Percentiles rank a stretch among this genome's conserved stretches.
phyloP scores from a whole-genome alignment of 2,329 filamentous ascomycete genomes.

The Fusarium torreyae region DNA sequence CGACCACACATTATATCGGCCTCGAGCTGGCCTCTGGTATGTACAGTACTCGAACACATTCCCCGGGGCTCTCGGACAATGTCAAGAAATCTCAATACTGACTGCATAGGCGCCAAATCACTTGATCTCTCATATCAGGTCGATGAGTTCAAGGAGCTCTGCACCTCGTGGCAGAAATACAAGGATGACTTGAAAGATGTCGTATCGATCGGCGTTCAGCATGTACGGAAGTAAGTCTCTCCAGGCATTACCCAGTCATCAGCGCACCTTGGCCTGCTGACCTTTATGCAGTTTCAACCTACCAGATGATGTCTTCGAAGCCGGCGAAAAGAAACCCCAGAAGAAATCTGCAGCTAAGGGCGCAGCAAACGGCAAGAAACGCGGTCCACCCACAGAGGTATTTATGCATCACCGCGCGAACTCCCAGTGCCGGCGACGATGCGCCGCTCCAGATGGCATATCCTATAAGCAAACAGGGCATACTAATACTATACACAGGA shows the following conservation, averaged over 20 bases:
- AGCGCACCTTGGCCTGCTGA: constrained; percentile 23
- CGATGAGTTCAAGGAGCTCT: constrained; percentile 87
- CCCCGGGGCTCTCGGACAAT: not conserved
- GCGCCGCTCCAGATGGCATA: constrained; percentile 17
- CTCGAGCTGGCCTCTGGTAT: constrained; percentile 83
- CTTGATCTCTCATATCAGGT: constrained; percentile 87
- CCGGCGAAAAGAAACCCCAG: constrained; percentile 81
- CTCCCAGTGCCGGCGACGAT: constrained; percentile 28
- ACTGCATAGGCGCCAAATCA: constrained; percentile 73
- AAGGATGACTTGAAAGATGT: constrained; percentile 75
- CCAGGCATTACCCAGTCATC: not conserved
- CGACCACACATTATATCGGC: constrained; percentile 95
- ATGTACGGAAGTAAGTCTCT: constrained; percentile 83
- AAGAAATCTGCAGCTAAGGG: constrained; percentile 65
- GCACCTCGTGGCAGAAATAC: constrained; percentile 82
- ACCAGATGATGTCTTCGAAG: constrained; percentile 89
- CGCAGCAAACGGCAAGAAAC: constrained; percentile 62
- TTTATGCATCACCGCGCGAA: constrained; percentile 44
- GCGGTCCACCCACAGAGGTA: constrained; percentile 65
- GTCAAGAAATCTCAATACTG: constrained; percentile 44
- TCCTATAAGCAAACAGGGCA: constrained; percentile 19
- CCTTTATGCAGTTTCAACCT: constrained; percentile 79
- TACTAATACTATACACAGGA: constrained; percentile 55
- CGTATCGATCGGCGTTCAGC: constrained; percentile 80
- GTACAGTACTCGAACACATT: constrained; percentile 48